Evolutionary conservation across 176 grass and related monocot species (phyloP), one percentile per base, ranked within the genome.

Genomic region (Tuctoria greenei): DNA sequence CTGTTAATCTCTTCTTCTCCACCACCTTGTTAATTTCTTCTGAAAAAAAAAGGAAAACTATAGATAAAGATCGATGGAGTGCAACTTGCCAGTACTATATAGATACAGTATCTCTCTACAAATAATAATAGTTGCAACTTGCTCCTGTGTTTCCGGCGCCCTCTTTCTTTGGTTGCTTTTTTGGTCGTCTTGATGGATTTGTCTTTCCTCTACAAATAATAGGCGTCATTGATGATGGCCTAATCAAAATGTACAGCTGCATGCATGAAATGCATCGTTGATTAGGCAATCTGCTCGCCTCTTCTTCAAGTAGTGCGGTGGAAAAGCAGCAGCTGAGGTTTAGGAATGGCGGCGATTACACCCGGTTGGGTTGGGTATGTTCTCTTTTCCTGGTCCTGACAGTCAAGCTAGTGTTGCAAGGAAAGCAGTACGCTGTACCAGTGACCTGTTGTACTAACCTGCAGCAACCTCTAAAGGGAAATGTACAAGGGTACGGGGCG

Each of bases 321-420:
- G 57, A 38, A 64, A 60, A 77, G 57, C 57, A 44, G 46, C n/a
- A 23, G 23, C 44, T 54, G 15, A 3, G 0, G 7, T 31, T 27
- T 73, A 36, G 42, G 69, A 84, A 71, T 64, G 82, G 68, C 74
- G 66, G 74, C 82, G 23, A 71, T 72, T 54, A 76, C 50, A 49
- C 40, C 15, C 11, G 31, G 31, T 31, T n/a, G n/a, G n/a, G 50
- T 52, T 52, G 24, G 61, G 60, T 11, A 23, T 24, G 26, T 13
- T 55, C 35, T 31, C 3, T 31, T 3, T n/a, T 54, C 10, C 51
- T 54, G 20, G 20, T 8, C 15, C 34, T 38, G 25, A 7, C 38
- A 34, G 8, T 61, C 40, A 12, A 31, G 38, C n/a, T 16, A 21
- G 18, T 54, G 18, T 17, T 26, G 52, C 10, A 31, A 31, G 31